Conservation (phyloP, 2,329 filamentous ascomycete species). For the Fusarium albosuccineum region DNA sequence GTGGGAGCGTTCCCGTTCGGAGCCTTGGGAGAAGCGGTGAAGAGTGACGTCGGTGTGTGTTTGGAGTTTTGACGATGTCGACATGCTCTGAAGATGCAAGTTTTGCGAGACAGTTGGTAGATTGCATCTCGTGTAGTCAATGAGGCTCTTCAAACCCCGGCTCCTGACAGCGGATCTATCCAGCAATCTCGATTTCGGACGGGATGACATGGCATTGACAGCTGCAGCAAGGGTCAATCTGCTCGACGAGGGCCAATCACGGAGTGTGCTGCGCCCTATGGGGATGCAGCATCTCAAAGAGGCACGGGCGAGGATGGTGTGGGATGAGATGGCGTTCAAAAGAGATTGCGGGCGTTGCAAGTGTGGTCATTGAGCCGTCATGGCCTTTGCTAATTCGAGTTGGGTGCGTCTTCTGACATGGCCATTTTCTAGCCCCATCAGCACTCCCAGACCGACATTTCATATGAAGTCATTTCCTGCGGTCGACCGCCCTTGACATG, state of each 20-base stretch:
- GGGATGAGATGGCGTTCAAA: conserved; percentile 21
- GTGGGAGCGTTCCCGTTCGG: conserved; percentile 20
- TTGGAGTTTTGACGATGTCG: conserved; percentile 2
- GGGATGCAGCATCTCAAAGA: conserved; percentile 18
- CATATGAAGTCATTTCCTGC: background rate
- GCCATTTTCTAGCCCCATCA: background rate
- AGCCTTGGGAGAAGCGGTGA: conserved; percentile 16
- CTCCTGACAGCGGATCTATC: conserved; percentile 46
- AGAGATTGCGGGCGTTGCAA: conserved; percentile 7
- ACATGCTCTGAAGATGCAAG: background rate
- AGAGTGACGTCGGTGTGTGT: conserved; percentile 13
- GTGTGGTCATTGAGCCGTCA: conserved; percentile 15
- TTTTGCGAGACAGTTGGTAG: background rate
- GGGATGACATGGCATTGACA: conserved; percentile 33
- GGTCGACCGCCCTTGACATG: conserved; percentile 4
- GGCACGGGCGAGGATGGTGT: conserved; percentile 17
- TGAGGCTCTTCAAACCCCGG: conserved; percentile 37
- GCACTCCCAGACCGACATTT: conserved; percentile 17
- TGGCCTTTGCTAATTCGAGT: conserved; percentile 2
- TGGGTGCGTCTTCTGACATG: conserved; percentile 7
- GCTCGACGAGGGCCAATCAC: conserved; percentile 25
- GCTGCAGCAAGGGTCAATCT: conserved; percentile 32
- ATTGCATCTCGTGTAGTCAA: conserved; percentile 15
- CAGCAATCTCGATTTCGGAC: conserved; percentile 24
- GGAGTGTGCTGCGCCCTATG: conserved; percentile 22